Conservation (phyloP, 768 basidiomycete species). For the Artomyces pyxidatus region DNA sequence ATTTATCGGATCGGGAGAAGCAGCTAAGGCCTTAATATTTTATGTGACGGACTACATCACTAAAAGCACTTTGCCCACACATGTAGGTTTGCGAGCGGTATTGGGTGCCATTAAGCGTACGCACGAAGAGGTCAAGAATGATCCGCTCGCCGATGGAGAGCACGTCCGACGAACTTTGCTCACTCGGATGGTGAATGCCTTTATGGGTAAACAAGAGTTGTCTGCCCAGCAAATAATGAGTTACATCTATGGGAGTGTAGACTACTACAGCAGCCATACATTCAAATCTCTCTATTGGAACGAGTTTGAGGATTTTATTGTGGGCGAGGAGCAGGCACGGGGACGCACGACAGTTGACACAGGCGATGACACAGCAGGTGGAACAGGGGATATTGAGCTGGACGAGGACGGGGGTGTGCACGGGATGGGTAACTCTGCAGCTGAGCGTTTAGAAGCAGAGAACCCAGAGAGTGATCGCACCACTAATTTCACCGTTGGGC, state of each 20-base stretch:
- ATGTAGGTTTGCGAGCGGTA: slow-evolving; percentile 21
- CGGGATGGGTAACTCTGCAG: not conserved
- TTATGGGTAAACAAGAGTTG: not conserved
- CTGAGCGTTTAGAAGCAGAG: not conserved
- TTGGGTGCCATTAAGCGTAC: not conserved
- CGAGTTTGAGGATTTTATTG: not conserved
- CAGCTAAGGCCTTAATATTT: slow-evolving; percentile 34
- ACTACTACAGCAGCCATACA: not conserved
- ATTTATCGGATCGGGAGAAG: slow-evolving; percentile 32
- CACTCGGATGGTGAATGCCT: not conserved
- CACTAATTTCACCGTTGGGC: not conserved
- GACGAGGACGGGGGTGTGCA: not conserved
- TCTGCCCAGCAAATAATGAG: not conserved
- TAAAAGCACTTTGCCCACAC: slow-evolving; percentile 32
- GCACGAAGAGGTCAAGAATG: not conserved
- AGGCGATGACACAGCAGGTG: too few species aligned
- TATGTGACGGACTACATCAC: slow-evolving; percentile 46
- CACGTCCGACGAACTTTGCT: not conserved
- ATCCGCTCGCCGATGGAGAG: not conserved
- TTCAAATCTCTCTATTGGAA: not conserved
- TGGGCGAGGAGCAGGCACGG: not conserved
- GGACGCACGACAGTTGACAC: too few species aligned
- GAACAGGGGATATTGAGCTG: too few species aligned
- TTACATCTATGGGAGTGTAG: not conserved
- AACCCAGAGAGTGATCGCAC: not conserved